Evolutionary conservation across 2,329 filamentous ascomycete species (phyloP), one percentile per base, ranked within the genome.

Genomic region (Phyllosticta citrichinensis): DNA sequence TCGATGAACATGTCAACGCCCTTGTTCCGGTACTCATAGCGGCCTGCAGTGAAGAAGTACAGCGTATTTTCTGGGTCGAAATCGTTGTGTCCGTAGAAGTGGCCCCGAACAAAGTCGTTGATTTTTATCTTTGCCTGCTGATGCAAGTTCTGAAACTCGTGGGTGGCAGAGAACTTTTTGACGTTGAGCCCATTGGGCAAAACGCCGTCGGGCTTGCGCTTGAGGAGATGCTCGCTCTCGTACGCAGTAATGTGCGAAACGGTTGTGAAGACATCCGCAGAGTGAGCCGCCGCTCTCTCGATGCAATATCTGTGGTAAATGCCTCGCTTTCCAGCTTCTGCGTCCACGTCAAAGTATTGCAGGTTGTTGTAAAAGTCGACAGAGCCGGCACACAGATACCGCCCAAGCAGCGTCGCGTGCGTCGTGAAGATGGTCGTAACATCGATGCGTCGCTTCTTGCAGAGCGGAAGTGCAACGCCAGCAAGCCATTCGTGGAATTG

Each of bases 1-100:
- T 99, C 94, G 67, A 99, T 96, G 75, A 97, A 99, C 94, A 99
- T 97, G 75, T 99, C 94, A 10, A 97, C 93, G 70, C 94, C 94
- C 78, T 99, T 99, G 73, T 99, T 99, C 65, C 94, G 83, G 81
- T 93, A 99, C 75, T 99, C 94, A 71, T 99, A 99, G 64, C 94
- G 88, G 63, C 94, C 94, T 6, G 94, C 89, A 3, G 92, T 99
- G 80, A 99, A 99, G 77, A 97, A 88, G 77, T 97, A 99, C 40
- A 99, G 83, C 0, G 94, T 99, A 75, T 97, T 96, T 63, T 97
- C 92, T 14, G 91, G 86, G 64, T 97, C 91, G 67, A 97, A 97
- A 72, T 99, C 92, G 73, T 96, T 95, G 77, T 97, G 92, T 11
- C 94, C 94, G 71, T 97, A 97, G 76, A 99, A 99, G 73, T 99